Conservation (phyloP, 1,139 yeast genomes). For the Nakaseomyces kungkrabaensis region DNA sequence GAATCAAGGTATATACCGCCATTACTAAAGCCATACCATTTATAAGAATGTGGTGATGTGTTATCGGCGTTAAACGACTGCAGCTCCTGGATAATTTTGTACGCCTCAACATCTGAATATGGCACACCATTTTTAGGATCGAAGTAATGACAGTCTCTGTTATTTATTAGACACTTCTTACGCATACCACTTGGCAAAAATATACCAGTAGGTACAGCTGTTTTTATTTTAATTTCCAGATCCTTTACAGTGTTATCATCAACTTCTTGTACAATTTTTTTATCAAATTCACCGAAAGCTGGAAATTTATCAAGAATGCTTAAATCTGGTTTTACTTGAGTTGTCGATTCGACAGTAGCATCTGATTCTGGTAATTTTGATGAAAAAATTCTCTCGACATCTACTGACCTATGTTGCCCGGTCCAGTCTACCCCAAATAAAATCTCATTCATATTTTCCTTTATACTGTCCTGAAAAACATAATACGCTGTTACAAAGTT, state of each 20-base stretch:
- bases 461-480: conserved; percentile 33
- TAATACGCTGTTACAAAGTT: conserved; percentile 42
- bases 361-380: not conserved
- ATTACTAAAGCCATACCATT: conserved; percentile 56
- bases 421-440: conserved; percentile 53
- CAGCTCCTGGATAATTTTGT: conserved; percentile 55
- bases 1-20: conserved; percentile 60
- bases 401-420: conserved; percentile 32
- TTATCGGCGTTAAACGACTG: conserved; percentile 42
- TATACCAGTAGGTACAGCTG: conserved; percentile 68
- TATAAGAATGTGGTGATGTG: conserved; percentile 5
- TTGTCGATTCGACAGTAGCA: not conserved
- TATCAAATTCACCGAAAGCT: conserved; percentile 52
- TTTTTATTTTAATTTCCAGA: conserved; percentile 40
- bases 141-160: conserved; percentile 69
- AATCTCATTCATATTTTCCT: conserved; percentile 16
- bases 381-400: conserved; percentile 17
- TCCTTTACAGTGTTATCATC: conserved; percentile 36
- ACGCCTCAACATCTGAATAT: conserved; percentile 73
- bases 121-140: conserved; percentile 86
- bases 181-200: conserved; percentile 57
- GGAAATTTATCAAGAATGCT: conserved; percentile 47
- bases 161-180: conserved; percentile 67
- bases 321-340: conserved; percentile 16
- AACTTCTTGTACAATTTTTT: conserved; percentile 34